Evolutionary conservation across 306 rosid genomes (phyloP).

Genomic region (Trichosanthes cucumerina): DNA sequence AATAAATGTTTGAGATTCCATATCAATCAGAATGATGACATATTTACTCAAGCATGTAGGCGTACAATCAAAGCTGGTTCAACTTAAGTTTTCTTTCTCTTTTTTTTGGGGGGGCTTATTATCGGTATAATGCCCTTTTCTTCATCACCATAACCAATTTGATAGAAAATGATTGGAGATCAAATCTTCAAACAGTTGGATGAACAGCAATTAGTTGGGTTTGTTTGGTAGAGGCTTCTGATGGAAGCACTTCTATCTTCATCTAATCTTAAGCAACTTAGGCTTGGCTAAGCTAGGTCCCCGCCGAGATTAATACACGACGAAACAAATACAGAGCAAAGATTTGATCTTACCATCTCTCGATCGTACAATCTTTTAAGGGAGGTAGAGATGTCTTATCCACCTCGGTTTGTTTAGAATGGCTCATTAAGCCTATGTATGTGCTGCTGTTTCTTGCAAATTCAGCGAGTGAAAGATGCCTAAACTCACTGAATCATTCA

Average conservation of each 20-base stretch:
- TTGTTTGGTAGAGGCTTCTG: neutral
- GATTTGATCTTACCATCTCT: no score
- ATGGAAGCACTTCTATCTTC: neutral
- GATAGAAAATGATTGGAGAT: constrained; percentile 7
- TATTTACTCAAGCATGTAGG: neutral
- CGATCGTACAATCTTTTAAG: neutral
- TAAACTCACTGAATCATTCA: neutral
- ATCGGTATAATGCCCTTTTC: neutral
- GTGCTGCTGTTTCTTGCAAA: no score
- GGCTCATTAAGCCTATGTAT: neutral
- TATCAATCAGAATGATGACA: neutral
- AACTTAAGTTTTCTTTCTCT: neutral
- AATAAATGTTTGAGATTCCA: neutral
- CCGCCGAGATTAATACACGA: neutral
- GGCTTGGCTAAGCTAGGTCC: neutral
- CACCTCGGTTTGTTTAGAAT: neutral
- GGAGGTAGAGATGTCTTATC: neutral
- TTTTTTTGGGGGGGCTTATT: neutral
- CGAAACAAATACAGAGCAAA: neutral
- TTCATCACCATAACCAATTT: neutral
- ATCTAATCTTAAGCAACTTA: neutral
- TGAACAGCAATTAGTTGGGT: neutral
- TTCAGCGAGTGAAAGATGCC: neutral
- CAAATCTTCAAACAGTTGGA: neutral
- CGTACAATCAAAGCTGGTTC: neutral